Evolutionary conservation across 768 basidiomycete species (phyloP).

Genomic region (Hypholoma fasciculare): DNA sequence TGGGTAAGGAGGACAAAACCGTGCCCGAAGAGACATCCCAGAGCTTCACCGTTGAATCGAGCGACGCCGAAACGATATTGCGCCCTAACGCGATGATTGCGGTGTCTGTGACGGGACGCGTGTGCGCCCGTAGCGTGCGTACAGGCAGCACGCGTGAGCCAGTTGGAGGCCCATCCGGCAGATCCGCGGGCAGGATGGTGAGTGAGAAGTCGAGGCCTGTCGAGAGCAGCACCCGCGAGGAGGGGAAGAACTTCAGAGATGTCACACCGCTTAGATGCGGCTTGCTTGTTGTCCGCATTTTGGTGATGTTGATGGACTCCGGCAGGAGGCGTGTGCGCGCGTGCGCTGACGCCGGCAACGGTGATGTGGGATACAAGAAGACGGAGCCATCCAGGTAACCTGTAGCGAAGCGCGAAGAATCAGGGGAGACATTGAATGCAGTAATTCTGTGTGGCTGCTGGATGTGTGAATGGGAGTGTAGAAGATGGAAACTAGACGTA

Average conservation of each 20-base stretch:
- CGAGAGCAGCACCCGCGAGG: conserved; percentile 69
- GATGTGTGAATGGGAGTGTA: conserved; percentile 2
- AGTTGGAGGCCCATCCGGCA: conserved; percentile 23
- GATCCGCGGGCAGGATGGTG: conserved; percentile 63
- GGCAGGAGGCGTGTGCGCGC: conserved; percentile 13
- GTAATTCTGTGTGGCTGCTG: conserved; percentile 56
- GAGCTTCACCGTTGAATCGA: conserved; percentile 67
- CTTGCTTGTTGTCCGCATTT: conserved; percentile 31
- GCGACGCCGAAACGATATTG: conserved; percentile 64
- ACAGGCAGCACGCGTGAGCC: conserved; percentile 46
- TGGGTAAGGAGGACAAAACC: conserved; percentile 44
- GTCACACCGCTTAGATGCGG: conserved; percentile 57
- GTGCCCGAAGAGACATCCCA: conserved; percentile 69
- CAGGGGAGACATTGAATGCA: conserved; percentile 63
- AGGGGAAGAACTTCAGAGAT: conserved; percentile 66
- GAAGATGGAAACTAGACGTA: conserved; percentile 19
- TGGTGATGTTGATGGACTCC: conserved; percentile 25
- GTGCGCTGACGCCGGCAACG: conserved; percentile 13
- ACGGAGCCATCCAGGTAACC: conserved; percentile 64
- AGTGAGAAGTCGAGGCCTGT: conserved; percentile 69
- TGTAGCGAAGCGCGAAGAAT: conserved; percentile 56
- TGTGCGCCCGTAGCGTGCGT: conserved; percentile 67
- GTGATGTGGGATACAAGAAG: conserved; percentile 42
- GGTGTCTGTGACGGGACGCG: conserved; percentile 60
- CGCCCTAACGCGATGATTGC: conserved; percentile 67